A percentile compares a stretch with the other conserved stretches of the same genome.
These are phyloP conservation scores for Ceratobasidium theobromae DNA, from an alignment of 1,284 basidiomycete genomes.

Conservation along the genomic window DNA sequence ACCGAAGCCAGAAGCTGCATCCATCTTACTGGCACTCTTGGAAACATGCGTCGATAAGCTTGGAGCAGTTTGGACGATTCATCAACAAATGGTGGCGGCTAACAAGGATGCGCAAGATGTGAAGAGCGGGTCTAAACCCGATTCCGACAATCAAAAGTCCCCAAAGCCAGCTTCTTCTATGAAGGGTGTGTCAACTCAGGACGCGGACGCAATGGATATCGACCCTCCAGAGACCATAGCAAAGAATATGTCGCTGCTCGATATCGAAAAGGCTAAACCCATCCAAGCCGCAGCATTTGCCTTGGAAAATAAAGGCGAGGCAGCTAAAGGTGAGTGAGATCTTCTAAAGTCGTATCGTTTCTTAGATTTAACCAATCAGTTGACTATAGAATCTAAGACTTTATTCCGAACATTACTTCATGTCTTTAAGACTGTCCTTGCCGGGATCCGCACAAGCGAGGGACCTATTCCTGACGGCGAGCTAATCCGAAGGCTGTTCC, in stretches of 20 bases:
- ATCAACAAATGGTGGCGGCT: slow-evolving; percentile 57
- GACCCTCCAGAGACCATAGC: not conserved
- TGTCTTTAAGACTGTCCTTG: slow-evolving; percentile 83
- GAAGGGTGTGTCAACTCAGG: slow-evolving; percentile 20
- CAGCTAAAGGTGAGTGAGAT: slow-evolving; percentile 60
- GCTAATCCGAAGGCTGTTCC: slow-evolving; percentile 84
- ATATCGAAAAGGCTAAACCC: slow-evolving; percentile 78
- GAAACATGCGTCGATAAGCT: slow-evolving; percentile 87
- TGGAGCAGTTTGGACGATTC: slow-evolving; percentile 65
- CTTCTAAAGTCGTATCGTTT: slow-evolving; percentile 25
- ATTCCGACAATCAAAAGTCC: slow-evolving; percentile 2
- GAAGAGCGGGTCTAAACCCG: slow-evolving; percentile 30
- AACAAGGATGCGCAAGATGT: slow-evolving; percentile 49
- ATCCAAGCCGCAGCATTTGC: slow-evolving; percentile 72
- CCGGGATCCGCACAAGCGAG: slow-evolving; percentile 77
- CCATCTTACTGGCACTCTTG: slow-evolving; percentile 73
- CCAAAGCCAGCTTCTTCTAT: not conserved
- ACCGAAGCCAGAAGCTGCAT: slow-evolving; percentile 63
- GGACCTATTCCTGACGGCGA: slow-evolving; percentile 83
- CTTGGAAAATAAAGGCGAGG: slow-evolving; percentile 74
- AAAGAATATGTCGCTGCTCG: slow-evolving; percentile 36
- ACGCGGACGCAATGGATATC: slow-evolving; percentile 22
- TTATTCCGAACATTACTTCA: slow-evolving; percentile 89
- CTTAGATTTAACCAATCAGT: slow-evolving; percentile 12
- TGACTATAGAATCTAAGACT: slow-evolving; percentile 73